Evolutionary conservation across 805 yeast species (phyloP).

Genomic region (Saccharomycopsis oosterbeekiorum): DNA sequence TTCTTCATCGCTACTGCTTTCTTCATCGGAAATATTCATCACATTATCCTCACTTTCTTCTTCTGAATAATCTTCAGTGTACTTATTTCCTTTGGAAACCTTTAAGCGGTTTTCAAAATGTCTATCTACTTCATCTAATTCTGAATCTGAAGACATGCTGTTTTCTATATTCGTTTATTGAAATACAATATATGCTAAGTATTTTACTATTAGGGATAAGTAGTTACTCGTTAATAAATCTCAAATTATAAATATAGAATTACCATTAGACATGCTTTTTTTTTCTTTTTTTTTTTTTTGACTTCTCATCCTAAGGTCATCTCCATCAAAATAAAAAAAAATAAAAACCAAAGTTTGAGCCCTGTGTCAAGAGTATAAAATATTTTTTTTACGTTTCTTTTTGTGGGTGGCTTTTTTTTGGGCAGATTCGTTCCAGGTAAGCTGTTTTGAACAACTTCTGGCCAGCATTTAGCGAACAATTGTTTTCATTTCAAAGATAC

Average conservation of each 20-base stretch:
- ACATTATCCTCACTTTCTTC: constrained; percentile 18
- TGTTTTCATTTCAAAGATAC: too few relatives aligned
- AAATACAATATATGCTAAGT: background rate
- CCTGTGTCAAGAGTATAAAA: background rate
- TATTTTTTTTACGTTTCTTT: background rate
- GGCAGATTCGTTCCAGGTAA: too few relatives aligned
- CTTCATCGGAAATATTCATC: constrained; percentile 22
- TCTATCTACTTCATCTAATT: constrained; percentile 15
- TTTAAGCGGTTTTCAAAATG: constrained; percentile 9
- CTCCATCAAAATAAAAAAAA: background rate
- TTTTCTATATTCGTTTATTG: background rate
- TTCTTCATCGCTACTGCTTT: constrained; percentile 23
- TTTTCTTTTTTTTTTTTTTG: background rate
- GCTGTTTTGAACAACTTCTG: background rate
- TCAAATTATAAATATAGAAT: too few relatives aligned
- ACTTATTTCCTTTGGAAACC: constrained; percentile 7
- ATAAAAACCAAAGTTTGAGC: background rate
- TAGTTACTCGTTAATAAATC: background rate
- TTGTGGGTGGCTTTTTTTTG: too few relatives aligned
- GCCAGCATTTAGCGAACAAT: too few relatives aligned
- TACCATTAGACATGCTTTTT: background rate
- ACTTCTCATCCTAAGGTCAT: background rate
- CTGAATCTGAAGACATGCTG: constrained; percentile 17
- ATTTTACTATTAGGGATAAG: background rate
- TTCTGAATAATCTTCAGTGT: constrained; percentile 4